Evolutionary conservation across 495 filamentous ascomycete genomes (phyloP).

Genomic region (Sporormia fimetaria): DNA sequence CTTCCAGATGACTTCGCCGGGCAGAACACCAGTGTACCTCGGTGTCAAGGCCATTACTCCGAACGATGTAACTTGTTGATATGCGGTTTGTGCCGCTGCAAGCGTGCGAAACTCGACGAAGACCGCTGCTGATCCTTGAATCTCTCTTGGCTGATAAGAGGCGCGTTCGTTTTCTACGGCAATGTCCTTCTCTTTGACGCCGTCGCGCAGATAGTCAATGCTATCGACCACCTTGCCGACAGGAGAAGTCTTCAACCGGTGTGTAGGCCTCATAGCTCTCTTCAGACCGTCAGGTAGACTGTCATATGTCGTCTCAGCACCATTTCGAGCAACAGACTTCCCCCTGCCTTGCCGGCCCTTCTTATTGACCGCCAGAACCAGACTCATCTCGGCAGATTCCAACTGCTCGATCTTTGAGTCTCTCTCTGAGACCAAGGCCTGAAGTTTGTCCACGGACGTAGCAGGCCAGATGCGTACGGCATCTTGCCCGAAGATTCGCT

Average conservation of each 20-base stretch:
- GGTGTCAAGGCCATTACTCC: slow-evolving; percentile 23
- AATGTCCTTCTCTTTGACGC: slow-evolving; percentile 18
- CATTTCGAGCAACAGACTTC: slow-evolving; percentile 10
- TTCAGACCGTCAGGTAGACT: slow-evolving; percentile 6
- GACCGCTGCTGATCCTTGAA: slow-evolving; percentile 19
- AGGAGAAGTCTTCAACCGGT: slow-evolving; percentile 18
- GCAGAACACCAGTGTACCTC: slow-evolving; percentile 26
- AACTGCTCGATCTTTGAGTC: slow-evolving; percentile 24
- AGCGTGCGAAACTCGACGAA: slow-evolving; percentile 32
- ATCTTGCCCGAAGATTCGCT: slow-evolving; percentile 34
- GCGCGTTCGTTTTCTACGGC: slow-evolving; percentile 14
- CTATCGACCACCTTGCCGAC: slow-evolving; percentile 29
- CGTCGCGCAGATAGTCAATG: slow-evolving; percentile 25
- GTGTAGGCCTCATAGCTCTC: slow-evolving; percentile 25
- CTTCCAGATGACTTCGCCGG: slow-evolving; percentile 32
- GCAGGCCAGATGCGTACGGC: slow-evolving; percentile 51
- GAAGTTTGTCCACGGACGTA: slow-evolving; percentile 25
- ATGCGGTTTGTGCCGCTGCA: slow-evolving; percentile 29
- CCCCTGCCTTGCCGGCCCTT: slow-evolving; percentile 13
- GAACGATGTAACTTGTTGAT: slow-evolving; percentile 21
- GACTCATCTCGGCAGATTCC: slow-evolving; percentile 29
- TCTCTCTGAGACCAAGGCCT: slow-evolving; percentile 23
- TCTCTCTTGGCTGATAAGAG: slow-evolving; percentile 5
- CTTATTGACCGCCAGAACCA: slow-evolving; percentile 23
- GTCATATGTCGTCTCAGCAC: slow-evolving; percentile 1